phyloP scores from a whole-genome alignment of 495 filamentous ascomycete genomes.

The Pseudotulostoma volvatum region DNA sequence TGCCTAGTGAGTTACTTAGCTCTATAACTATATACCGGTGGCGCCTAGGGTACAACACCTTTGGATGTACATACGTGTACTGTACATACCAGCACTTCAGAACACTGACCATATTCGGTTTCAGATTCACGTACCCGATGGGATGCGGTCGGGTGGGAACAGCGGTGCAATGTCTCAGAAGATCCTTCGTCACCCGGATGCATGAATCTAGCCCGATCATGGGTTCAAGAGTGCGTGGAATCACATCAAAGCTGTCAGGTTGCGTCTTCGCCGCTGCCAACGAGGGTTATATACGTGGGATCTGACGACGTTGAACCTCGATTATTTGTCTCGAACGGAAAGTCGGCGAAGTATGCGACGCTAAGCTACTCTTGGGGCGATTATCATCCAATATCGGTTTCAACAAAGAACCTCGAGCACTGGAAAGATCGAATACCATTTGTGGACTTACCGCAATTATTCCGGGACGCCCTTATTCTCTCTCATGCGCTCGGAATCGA shows the following conservation, averaged over 20 bases:
- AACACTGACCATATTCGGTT: no score
- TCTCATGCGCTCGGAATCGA: conserved; percentile 11
- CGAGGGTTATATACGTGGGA: background rate
- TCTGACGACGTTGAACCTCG: background rate
- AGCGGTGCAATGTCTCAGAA: background rate
- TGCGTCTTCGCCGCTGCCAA: no score
- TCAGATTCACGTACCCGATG: no score
- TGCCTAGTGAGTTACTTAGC: no score
- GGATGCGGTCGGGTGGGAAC: background rate
- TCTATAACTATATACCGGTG: no score
- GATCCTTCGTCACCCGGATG: background rate
- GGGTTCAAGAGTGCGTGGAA: no score
- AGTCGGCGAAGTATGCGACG: background rate
- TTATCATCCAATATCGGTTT: background rate
- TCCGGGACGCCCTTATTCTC: conserved; percentile 14
- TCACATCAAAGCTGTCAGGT: no score
- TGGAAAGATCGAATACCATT: background rate
- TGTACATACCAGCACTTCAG: no score
- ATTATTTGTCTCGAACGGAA: background rate
- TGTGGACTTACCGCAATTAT: conserved; percentile 6
- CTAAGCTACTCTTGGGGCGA: background rate
- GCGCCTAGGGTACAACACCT: no score
- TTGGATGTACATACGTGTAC: no score
- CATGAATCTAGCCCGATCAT: no score
- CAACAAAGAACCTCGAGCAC: background rate